These are phyloP conservation scores for Populus davidiana DNA, from an alignment of 345 rosid species.

Conservation along the genomic window DNA sequence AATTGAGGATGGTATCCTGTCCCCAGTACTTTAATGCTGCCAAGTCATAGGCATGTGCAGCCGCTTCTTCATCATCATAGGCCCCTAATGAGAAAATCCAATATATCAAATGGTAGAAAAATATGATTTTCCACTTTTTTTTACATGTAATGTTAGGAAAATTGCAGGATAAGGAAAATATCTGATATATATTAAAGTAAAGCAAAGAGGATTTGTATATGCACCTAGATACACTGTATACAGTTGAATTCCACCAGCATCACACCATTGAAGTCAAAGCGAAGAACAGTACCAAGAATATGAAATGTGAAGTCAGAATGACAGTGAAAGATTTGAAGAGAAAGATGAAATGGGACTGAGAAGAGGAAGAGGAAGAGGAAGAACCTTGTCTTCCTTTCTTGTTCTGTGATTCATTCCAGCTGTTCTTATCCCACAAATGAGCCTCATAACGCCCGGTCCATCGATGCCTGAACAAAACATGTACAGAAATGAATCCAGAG, in stretches of 20 bases:
- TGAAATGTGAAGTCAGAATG: neutral
- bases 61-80: slow-evolving; percentile 85
- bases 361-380: neutral
- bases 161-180: neutral
- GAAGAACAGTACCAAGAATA: neutral
- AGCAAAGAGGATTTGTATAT: neutral
- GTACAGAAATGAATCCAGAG: neutral
- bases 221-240: slow-evolving; percentile 56
- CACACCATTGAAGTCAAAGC: neutral
- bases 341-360: neutral
- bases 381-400: slow-evolving; percentile 68
- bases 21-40: slow-evolving; percentile 98
- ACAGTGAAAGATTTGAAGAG: neutral
- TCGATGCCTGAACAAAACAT: slow-evolving; percentile 38
- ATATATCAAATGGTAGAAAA: no score
- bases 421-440: slow-evolving; percentile 63
- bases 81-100: slow-evolving; percentile 46
- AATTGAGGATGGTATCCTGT: slow-evolving; percentile 75
- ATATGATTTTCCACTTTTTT: neutral
- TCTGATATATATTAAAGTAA: neutral
- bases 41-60: slow-evolving; percentile 93
- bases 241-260: slow-evolving; percentile 20
- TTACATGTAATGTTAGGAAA: neutral
- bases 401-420: slow-evolving; percentile 62
- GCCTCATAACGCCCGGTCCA: slow-evolving; percentile 66